A percentile compares a stretch with the other conserved stretches of the same genome.
phyloP scores from a whole-genome alignment of 306 rosid species.

The Nissolia schottii region DNA sequence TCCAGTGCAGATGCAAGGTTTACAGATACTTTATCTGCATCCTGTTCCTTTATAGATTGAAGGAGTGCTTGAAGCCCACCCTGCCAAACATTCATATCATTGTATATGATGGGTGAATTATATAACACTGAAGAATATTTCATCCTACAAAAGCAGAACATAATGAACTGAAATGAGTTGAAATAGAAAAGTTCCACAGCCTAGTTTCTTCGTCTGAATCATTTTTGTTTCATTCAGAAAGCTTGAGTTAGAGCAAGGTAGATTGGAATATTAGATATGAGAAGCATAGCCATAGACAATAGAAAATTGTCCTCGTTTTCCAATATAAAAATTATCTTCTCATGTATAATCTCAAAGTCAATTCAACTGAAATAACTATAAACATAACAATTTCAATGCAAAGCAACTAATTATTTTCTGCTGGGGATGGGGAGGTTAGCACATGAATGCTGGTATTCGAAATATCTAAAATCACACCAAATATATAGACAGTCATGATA shows the following conservation, averaged over 20 bases:
- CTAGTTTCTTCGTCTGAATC: background rate
- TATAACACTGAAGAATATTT: background rate
- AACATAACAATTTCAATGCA: background rate
- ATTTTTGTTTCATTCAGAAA: background rate
- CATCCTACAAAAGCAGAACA: background rate
- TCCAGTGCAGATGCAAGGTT: conserved; percentile 78
- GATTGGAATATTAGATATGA: background rate
- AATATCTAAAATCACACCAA: background rate
- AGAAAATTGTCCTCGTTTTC: background rate
- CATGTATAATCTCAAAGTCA: background rate
- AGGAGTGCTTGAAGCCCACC: conserved; percentile 79
- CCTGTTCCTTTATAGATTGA: conserved; percentile 62
- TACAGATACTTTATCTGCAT: conserved; percentile 78
- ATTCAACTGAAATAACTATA: background rate
- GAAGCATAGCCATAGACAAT: background rate
- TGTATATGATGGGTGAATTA: conserved; percentile 6
- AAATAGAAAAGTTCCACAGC: background rate
- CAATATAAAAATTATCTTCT: conserved; percentile 6
- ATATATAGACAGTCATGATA: conserved; percentile 6
- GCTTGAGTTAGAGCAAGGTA: background rate
- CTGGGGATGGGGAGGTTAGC: background rate
- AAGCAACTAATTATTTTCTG: background rate
- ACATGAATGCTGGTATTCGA: background rate
- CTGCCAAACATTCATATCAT: conserved; percentile 38
- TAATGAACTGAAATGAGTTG: background rate